Percentiles rank a stretch among this genome's conserved stretches.
Evolutionary conservation across 1,284 basidiomycete genomes (phyloP).

Genomic region (Xerocomus minutiporus): DNA sequence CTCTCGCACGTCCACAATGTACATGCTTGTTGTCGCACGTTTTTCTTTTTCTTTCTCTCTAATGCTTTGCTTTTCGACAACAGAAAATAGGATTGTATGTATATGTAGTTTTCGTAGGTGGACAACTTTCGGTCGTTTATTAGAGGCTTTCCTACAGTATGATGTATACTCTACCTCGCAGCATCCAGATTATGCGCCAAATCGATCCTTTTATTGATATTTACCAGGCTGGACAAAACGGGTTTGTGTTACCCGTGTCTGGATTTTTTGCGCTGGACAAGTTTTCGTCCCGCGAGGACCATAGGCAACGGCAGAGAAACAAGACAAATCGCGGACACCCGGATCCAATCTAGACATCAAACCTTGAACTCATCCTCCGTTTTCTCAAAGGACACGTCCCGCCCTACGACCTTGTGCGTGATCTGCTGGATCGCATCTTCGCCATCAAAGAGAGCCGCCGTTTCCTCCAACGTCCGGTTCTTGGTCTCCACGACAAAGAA

Average conservation of each 20-base stretch:
- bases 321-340: neutral
- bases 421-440: conserved; percentile 48
- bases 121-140: neutral
- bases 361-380: neutral
- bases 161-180: too few relatives aligned
- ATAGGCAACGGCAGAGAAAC: neutral
- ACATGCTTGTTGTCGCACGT: neutral
- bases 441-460: conserved; percentile 70
- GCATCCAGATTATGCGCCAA: too few relatives aligned
- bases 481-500: conserved; percentile 70
- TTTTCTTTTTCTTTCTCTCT: neutral
- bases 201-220: too few relatives aligned
- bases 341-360: neutral
- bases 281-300: neutral
- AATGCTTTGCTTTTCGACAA: neutral
- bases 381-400: conserved; percentile 16
- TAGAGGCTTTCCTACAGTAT: too few relatives aligned
- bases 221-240: too few relatives aligned
- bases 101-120: neutral
- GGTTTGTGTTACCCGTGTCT: too few relatives aligned
- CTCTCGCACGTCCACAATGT: neutral
- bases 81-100: neutral
- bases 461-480: conserved; percentile 71
- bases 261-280: neutral
- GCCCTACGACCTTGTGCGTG: conserved; percentile 23